phyloP scores from a whole-genome alignment of 192 early-diverging fungal species.

The Funneliformis geosporum region DNA sequence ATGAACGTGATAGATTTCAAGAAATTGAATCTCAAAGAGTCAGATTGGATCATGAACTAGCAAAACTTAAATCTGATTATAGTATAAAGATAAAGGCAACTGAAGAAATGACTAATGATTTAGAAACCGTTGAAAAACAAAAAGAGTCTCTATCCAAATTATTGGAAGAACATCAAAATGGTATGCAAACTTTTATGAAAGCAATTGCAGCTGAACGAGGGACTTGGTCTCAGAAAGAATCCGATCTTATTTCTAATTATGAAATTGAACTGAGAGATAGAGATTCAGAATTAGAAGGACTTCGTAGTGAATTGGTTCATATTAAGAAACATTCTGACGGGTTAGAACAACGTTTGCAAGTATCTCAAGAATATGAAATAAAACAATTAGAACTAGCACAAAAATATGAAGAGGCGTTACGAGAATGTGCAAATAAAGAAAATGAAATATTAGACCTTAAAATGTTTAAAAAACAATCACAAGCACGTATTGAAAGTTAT shows the following conservation, averaged over 20 bases:
- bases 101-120: not conserved
- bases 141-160: slow-evolving; percentile 8
- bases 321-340: not conserved
- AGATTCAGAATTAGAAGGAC: not conserved
- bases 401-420: not conserved
- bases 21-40: slow-evolving; percentile 14
- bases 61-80: not conserved
- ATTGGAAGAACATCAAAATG: slow-evolving; percentile 20
- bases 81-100: not conserved
- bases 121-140: slow-evolving; percentile 2
- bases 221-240: not conserved
- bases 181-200: slow-evolving; percentile 22
- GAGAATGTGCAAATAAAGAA: not conserved
- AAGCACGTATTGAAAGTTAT: slow-evolving; percentile 1
- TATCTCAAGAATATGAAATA: not conserved
- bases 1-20: not conserved
- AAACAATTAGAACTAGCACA: not conserved
- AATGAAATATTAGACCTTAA: not conserved
- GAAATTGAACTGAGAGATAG: not conserved
- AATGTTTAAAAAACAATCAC: slow-evolving; percentile 6
- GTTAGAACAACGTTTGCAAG: not conserved
- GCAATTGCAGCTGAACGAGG: slow-evolving; percentile 1
- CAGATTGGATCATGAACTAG: not conserved
- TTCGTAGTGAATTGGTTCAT: not conserved
- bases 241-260: slow-evolving; percentile 15